Percentiles rank a stretch among this genome's conserved stretches.
These are phyloP conservation scores for Phaeosphaeriaceae sp. DNA, from an alignment of 2,329 filamentous ascomycete species.

Conservation along the genomic window DNA sequence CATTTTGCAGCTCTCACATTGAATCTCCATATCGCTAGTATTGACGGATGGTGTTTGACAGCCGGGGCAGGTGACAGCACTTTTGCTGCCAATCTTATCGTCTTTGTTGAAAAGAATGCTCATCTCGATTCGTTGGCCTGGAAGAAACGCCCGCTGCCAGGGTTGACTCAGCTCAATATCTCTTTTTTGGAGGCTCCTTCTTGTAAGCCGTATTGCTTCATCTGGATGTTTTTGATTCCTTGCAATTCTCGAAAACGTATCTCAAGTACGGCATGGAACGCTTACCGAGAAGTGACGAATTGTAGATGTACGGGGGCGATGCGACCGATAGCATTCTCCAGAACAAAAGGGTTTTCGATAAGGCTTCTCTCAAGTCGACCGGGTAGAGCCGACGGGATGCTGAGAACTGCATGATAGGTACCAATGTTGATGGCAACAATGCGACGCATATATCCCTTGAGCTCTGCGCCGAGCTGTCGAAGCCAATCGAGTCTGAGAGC, in stretches of 20 bases:
- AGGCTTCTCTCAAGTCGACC: slow-evolving; percentile 9
- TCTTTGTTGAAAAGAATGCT: not conserved
- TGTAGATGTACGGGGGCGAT: slow-evolving; percentile 23
- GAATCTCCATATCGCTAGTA: slow-evolving; percentile 3
- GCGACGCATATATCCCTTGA: slow-evolving; percentile 10
- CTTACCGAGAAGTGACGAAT: slow-evolving; percentile 22
- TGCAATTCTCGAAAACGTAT: slow-evolving; percentile 16
- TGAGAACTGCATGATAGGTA: slow-evolving; percentile 9
- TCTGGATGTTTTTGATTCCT: slow-evolving; percentile 16
- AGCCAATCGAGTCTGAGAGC: slow-evolving; percentile 14
- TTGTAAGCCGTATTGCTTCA: slow-evolving; percentile 19
- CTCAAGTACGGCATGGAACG: slow-evolving; percentile 21
- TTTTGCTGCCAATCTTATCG: not conserved
- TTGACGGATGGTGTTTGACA: slow-evolving; percentile 7
- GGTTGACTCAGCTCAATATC: slow-evolving; percentile 8
- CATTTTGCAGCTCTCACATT: slow-evolving; percentile 9
- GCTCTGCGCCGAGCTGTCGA: slow-evolving; percentile 10
- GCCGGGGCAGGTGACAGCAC: slow-evolving; percentile 8
- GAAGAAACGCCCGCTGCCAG: slow-evolving; percentile 16
- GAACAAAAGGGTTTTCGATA: slow-evolving; percentile 20
- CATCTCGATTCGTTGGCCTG: slow-evolving; percentile 22
- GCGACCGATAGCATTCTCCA: slow-evolving; percentile 24
- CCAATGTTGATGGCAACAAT: slow-evolving; percentile 13
- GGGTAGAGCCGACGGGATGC: slow-evolving; percentile 13
- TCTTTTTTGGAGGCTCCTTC: slow-evolving; percentile 13